Percentiles rank a stretch among this genome's conserved stretches.
These are phyloP conservation scores for Eucalyptus polyanthemos DNA, from an alignment of 345 rosid species.

Conservation along the genomic window DNA sequence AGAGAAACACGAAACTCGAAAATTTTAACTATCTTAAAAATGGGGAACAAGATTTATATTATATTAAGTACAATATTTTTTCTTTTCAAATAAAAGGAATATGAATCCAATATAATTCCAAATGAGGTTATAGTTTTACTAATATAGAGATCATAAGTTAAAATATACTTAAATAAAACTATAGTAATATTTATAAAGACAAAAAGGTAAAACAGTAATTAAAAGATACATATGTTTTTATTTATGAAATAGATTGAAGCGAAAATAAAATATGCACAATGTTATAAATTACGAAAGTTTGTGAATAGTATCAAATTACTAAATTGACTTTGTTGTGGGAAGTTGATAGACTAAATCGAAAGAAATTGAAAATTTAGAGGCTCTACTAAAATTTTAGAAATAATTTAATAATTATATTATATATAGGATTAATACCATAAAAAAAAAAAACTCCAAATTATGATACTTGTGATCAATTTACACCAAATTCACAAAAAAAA, in stretches of 20 bases:
- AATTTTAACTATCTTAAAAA: neutral
- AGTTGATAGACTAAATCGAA: neutral
- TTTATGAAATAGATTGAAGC: too few species aligned
- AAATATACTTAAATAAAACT: neutral
- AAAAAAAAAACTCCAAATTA: too few species aligned
- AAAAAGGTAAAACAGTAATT: neutral
- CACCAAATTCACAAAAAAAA: too few species aligned
- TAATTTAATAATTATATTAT: too few species aligned
- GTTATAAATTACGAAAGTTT: neutral
- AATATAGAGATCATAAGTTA: neutral
- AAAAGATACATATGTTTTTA: too few species aligned
- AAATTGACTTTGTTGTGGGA: neutral
- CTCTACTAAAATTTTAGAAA: rapidly evolving
- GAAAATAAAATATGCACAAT: neutral
- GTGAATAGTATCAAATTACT: neutral
- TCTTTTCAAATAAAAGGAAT: too few species aligned
- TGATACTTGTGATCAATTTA: rapidly evolving
- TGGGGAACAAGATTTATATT: too few species aligned
- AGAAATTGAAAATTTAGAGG: too few species aligned
- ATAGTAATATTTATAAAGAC: neutral
- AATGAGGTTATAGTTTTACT: too few species aligned
- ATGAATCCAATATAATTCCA: too few species aligned
- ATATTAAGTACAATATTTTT: neutral
- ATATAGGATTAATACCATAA: too few species aligned
- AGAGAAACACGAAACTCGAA: rapidly evolving